phyloP scores from a whole-genome alignment of 495 filamentous ascomycete genomes.

The Tuber aestivum region DNA sequence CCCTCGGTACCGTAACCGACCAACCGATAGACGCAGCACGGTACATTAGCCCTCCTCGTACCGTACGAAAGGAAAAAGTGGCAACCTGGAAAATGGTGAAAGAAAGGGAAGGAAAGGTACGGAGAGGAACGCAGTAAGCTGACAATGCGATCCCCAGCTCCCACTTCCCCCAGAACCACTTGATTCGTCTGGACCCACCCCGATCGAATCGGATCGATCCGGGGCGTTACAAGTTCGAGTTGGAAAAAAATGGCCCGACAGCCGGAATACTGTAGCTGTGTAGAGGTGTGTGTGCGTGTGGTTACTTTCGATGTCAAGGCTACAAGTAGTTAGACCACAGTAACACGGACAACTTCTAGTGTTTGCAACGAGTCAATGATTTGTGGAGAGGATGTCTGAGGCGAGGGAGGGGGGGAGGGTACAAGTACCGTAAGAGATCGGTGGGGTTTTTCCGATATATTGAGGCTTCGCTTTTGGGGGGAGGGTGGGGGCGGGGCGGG shows the following conservation, averaged over 20 bases:
- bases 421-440: neutral
- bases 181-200: neutral
- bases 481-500: no score
- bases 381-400: neutral
- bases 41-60: neutral
- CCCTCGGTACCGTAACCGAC: neutral
- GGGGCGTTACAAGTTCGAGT: no score
- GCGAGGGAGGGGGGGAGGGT: neutral
- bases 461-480: neutral
- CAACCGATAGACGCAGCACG: neutral
- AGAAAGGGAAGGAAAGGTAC: neutral
- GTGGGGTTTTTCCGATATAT: neutral
- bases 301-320: neutral
- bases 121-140: neutral
- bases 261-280: neutral
- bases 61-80: neutral
- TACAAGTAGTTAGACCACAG: no score
- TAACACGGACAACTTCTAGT: neutral
- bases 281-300: neutral
- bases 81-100: neutral
- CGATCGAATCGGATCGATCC: conserved; percentile 3
- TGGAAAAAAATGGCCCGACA: no score
- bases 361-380: neutral
- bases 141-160: neutral
- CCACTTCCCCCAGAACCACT: neutral